phyloP scores from a whole-genome alignment of 495 filamentous ascomycete species.

The Astrocystis sublimbata region DNA sequence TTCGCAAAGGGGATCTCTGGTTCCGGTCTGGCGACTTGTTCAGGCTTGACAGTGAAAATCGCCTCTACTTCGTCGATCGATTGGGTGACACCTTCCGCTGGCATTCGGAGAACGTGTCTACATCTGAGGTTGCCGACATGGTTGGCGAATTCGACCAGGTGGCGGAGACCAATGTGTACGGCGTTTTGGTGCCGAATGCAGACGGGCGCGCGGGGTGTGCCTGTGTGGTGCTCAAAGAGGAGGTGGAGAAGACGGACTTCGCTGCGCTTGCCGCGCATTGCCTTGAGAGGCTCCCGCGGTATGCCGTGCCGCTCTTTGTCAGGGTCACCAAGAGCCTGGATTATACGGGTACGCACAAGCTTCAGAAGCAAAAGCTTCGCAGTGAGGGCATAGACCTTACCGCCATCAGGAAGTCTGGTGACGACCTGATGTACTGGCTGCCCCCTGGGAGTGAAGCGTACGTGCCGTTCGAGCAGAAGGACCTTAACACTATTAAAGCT shows the following conservation, averaged over 20 bases:
- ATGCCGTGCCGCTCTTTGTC: conserved; percentile 77
- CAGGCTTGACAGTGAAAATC: conserved; percentile 60
- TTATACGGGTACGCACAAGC: conserved; percentile 78
- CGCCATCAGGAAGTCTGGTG: conserved; percentile 44
- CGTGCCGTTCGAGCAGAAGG: conserved; percentile 54
- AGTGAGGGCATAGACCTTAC: conserved; percentile 68
- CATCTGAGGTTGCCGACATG: conserved; percentile 69
- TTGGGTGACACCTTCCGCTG: conserved; percentile 81
- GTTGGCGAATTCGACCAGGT: conserved; percentile 65
- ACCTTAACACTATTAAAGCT: conserved; percentile 56
- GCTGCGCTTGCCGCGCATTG: conserved; percentile 41
- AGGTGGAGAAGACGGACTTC: conserved; percentile 20
- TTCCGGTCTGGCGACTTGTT: conserved; percentile 77
- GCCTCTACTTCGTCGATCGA: conserved; percentile 75
- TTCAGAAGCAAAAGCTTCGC: conserved; percentile 74
- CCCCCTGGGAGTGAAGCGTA: conserved; percentile 52
- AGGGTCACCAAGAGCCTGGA: conserved; percentile 58
- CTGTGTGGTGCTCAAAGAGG: conserved; percentile 48
- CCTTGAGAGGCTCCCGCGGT: conserved; percentile 61
- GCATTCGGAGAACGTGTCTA: conserved; percentile 82
- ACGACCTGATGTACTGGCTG: conserved; percentile 55
- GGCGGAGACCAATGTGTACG: conserved; percentile 76
- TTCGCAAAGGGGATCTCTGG: conserved; percentile 70
- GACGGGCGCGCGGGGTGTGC: conserved; percentile 73
- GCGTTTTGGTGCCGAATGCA: conserved; percentile 67